Conservation (phyloP, 2,329 filamentous ascomycete genomes). For the Aaosphaeria arxii region DNA sequence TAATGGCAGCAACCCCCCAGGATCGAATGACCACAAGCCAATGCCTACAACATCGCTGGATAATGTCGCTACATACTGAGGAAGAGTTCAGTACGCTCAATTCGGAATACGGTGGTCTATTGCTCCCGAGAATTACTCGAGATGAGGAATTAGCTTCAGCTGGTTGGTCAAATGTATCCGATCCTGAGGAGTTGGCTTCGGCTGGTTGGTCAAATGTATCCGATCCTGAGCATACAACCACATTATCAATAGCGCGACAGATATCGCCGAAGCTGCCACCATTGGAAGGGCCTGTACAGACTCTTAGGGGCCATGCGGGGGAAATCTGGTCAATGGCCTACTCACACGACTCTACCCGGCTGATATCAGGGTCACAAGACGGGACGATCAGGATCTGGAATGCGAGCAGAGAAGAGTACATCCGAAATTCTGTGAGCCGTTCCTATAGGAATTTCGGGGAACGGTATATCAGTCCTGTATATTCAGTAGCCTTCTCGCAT, state of each 20-base stretch:
- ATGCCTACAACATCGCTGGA: not conserved
- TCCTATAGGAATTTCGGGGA: not conserved
- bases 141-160: not conserved
- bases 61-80: not conserved
- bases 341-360: constrained; percentile 5
- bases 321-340: constrained; percentile 9
- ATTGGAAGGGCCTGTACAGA: not conserved
- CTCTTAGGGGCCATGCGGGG: not conserved
- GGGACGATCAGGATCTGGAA: constrained; percentile 2
- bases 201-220: no score
- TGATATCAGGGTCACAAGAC: not conserved
- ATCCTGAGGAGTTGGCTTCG: no score
- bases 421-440: not conserved
- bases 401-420: constrained; percentile 1
- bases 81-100: not conserved
- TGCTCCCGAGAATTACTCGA: no score
- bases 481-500: not conserved
- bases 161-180: not conserved
- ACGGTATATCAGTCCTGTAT: not conserved
- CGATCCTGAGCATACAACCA: not conserved
- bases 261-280: not conserved
- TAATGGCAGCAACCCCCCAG: not conserved
- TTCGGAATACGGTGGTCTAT: not conserved
- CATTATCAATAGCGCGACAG: not conserved
- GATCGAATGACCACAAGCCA: not conserved